phyloP scores from a whole-genome alignment of 1,139 yeast genomes.

The Candida glucosophila region DNA sequence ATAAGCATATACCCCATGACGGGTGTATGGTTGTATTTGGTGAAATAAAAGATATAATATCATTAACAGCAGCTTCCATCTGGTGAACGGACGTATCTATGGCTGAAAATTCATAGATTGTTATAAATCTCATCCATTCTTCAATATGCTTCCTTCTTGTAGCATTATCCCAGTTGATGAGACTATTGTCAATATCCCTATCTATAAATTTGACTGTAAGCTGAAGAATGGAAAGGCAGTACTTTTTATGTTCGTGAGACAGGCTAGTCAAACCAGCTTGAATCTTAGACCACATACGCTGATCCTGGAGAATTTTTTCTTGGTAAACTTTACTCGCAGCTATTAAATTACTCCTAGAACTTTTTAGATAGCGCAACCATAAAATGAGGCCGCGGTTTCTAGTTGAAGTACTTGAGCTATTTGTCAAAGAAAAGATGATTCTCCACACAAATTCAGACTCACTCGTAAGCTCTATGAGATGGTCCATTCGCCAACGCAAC shows the following conservation, averaged over 20 bases:
- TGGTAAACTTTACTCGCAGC: constrained; percentile 18
- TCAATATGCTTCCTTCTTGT: constrained; percentile 21
- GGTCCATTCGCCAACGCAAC: constrained; percentile 41
- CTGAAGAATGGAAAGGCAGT: constrained; percentile 60
- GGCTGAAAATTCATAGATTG: constrained; percentile 73
- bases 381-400: constrained; percentile 39
- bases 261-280: constrained; percentile 49
- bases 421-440: constrained; percentile 27
- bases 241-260: constrained; percentile 66
- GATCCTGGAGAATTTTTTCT: constrained; percentile 16
- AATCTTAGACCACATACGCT: constrained; percentile 50
- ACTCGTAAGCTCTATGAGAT: constrained; percentile 15
- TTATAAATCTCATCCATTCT: constrained; percentile 67
- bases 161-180: constrained; percentile 40
- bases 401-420: constrained; percentile 20
- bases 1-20: constrained; percentile 64
- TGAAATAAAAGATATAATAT: constrained; percentile 49
- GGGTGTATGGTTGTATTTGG: constrained; percentile 47
- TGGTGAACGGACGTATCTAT: constrained; percentile 85
- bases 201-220: constrained; percentile 44
- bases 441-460: constrained; percentile 33
- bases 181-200: constrained; percentile 26
- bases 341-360: constrained; percentile 9
- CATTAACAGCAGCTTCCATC: constrained; percentile 68
- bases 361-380: constrained; percentile 46